These are phyloP conservation scores for Hansenula anomala DNA, from an alignment of 1,139 yeast species.

Conservation along the genomic window DNA sequence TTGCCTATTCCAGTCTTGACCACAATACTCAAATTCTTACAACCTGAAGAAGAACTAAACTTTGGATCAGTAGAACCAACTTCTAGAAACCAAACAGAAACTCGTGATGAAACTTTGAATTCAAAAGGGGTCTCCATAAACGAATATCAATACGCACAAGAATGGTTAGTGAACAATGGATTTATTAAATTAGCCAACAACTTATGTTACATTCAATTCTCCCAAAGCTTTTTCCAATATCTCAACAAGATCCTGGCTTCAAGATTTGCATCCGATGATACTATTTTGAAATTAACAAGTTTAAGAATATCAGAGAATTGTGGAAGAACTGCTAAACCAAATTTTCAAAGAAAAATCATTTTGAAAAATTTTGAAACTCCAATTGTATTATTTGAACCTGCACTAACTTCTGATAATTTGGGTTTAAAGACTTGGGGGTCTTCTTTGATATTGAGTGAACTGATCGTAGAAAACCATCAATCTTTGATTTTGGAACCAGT, in stretches of 20 bases:
- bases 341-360: constrained; percentile 46
- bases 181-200: constrained; percentile 31
- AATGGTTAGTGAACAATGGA: constrained; percentile 39
- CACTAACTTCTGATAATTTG: constrained; percentile 77
- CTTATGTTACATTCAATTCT: constrained; percentile 27
- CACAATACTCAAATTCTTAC: constrained; percentile 43
- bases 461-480: constrained; percentile 22
- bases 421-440: constrained; percentile 98
- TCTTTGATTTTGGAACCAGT: constrained; percentile 28
- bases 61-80: constrained; percentile 28
- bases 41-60: constrained; percentile 50
- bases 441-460: constrained; percentile 61
- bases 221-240: constrained; percentile 42
- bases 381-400: constrained; percentile 68
- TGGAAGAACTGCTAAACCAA: constrained; percentile 84
- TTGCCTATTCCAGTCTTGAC: constrained; percentile 49
- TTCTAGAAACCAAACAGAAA: constrained; percentile 7
- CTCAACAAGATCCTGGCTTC: constrained; percentile 61
- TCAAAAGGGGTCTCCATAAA: constrained; percentile 27
- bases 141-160: constrained; percentile 25
- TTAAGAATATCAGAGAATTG: constrained; percentile 73
- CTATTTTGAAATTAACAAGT: constrained; percentile 54
- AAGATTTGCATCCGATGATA: constrained; percentile 39
- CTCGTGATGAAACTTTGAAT: constrained; percentile 21
- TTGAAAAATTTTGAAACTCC: constrained; percentile 30